Conservation (phyloP, 768 basidiomycete species). For the Lentinula boryana region DNA sequence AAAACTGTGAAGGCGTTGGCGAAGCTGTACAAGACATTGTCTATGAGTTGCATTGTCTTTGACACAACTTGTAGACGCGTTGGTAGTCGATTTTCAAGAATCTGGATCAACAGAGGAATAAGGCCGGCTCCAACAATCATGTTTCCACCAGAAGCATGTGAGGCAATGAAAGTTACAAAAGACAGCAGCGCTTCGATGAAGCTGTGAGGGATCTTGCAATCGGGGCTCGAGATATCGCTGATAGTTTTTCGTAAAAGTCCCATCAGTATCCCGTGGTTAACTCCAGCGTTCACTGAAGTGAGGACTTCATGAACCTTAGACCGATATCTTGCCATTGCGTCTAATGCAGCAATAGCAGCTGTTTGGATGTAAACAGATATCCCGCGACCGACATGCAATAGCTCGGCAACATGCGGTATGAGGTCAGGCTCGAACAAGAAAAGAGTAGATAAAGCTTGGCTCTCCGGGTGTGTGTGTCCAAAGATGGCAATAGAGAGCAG, state of each 20-base stretch:
- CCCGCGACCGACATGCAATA: slow-evolving; percentile 74
- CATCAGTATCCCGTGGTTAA: slow-evolving; percentile 94
- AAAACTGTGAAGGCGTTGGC: slow-evolving; percentile 85
- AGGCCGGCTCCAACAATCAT: slow-evolving; percentile 95
- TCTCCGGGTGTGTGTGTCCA: slow-evolving; percentile 80
- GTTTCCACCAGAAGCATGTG: slow-evolving; percentile 78
- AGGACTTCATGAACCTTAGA: slow-evolving; percentile 81
- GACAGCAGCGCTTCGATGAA: slow-evolving; percentile 82
- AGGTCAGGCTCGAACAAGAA: slow-evolving; percentile 96
- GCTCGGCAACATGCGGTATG: slow-evolving; percentile 80
- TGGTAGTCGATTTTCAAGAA: slow-evolving; percentile 73
- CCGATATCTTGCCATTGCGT: slow-evolving; percentile 84
- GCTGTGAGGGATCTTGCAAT: slow-evolving; percentile 62
- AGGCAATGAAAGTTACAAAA: slow-evolving; percentile 83
- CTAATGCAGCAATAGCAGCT: slow-evolving; percentile 83
- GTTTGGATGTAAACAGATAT: slow-evolving; percentile 73
- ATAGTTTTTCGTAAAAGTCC: slow-evolving; percentile 80
- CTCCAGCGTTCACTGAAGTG: slow-evolving; percentile 87
- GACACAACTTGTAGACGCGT: slow-evolving; percentile 72
- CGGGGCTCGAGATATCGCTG: slow-evolving; percentile 58
- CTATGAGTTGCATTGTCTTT: slow-evolving; percentile 88
- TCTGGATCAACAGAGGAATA: slow-evolving; percentile 82
- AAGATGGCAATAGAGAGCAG: slow-evolving; percentile 88
- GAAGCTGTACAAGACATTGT: slow-evolving; percentile 88
- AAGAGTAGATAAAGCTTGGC: slow-evolving; percentile 69